Evolutionary conservation across 345 rosid genomes (phyloP).

Genomic region (Citrus hindsii): DNA sequence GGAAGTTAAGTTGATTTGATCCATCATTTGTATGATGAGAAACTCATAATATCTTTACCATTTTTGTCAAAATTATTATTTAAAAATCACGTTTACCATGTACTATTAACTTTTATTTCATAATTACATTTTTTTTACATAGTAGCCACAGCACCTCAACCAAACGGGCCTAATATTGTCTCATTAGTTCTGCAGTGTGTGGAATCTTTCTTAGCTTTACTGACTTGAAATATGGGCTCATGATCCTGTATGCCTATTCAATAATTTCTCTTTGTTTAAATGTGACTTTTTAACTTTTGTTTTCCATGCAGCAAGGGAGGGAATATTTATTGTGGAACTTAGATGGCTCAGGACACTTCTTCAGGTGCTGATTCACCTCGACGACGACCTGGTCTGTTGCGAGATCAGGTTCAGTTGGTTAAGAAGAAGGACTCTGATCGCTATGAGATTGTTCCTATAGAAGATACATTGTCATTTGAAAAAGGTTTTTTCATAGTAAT

Average conservation of each 20-base stretch:
- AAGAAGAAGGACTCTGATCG: conserved; percentile 74
- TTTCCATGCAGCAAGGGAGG: background rate
- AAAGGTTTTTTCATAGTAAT: conserved; percentile 89
- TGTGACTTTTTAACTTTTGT: background rate
- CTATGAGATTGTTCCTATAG: conserved; percentile 80
- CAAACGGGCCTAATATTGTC: background rate
- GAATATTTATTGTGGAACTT: conserved; percentile 1
- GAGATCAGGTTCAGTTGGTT: conserved; percentile 80
- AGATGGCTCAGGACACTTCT: conserved; percentile 62
- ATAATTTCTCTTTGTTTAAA: background rate
- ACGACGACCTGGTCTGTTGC: conserved; percentile 69
- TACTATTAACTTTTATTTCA: no score
- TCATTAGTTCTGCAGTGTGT: background rate
- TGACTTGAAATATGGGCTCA: background rate
- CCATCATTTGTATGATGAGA: no score
- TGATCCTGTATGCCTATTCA: background rate
- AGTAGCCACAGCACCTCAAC: no score
- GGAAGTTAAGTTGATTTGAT: no score
- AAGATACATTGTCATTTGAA: conserved; percentile 75
- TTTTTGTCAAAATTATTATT: no score
- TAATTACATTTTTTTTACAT: no score
- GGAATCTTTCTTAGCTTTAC: background rate
- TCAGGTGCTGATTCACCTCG: conserved; percentile 69
- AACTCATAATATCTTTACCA: no score
- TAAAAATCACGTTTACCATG: no score